Evolutionary conservation across 2,329 filamentous ascomycete genomes (phyloP).

Genomic region (Ophiocordyceps camponoti-rufipedis): DNA sequence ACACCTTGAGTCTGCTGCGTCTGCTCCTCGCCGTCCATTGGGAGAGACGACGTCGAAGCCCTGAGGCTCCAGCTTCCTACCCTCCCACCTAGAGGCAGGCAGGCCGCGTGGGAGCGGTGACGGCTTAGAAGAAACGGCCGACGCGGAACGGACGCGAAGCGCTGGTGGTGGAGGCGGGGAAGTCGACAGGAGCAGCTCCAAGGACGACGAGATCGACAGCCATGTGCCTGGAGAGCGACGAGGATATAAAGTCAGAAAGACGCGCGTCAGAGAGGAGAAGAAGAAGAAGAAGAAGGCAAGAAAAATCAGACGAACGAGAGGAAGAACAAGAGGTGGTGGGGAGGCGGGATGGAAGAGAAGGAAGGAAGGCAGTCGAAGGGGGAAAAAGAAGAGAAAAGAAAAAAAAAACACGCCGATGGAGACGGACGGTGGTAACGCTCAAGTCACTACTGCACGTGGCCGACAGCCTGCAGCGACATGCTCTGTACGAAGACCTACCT

Average conservation of each 20-base stretch:
- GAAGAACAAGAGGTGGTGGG: not conserved
- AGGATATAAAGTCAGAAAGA: too few species aligned
- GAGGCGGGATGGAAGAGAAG: not conserved
- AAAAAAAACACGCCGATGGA: not conserved
- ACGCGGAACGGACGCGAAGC: not conserved
- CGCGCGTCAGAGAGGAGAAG: not conserved
- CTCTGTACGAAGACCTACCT: not conserved
- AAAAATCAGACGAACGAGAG: not conserved
- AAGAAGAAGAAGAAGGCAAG: not conserved
- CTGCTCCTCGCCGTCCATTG: slow-evolving; percentile 26
- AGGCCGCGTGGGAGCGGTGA: too few species aligned
- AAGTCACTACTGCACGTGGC: not conserved
- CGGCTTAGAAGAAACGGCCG: too few species aligned
- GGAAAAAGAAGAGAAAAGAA: not conserved
- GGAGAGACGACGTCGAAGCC: slow-evolving; percentile 7
- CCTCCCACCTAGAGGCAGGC: too few species aligned
- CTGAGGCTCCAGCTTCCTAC: not conserved
- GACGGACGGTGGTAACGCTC: not conserved
- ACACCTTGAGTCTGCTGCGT: slow-evolving; percentile 22
- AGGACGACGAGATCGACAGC: not conserved
- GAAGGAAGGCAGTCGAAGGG: not conserved
- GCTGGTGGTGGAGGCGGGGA: not conserved
- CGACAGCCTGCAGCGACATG: not conserved
- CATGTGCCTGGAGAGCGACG: not conserved
- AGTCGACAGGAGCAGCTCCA: not conserved